Conservation (phyloP, 1,139 yeast species). For the Pichia sp. region DNA sequence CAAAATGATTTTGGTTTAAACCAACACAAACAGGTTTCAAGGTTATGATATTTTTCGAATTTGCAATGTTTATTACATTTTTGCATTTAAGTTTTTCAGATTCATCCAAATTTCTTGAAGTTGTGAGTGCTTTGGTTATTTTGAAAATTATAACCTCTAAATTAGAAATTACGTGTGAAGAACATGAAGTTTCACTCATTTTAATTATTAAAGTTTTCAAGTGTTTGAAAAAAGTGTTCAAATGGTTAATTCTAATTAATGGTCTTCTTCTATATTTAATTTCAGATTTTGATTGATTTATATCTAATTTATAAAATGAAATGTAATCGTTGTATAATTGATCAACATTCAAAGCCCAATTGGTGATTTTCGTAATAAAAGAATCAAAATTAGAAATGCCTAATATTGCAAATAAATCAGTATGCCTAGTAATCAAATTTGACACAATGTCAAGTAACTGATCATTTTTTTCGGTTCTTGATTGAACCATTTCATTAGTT, state of each 20-base stretch:
- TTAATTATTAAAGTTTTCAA: constrained; percentile 28
- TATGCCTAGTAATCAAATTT: constrained; percentile 16
- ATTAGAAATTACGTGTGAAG: constrained; percentile 20
- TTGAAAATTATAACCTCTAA: constrained; percentile 21
- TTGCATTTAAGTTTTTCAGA: constrained; percentile 16
- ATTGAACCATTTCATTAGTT: constrained; percentile 18
- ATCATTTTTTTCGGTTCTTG: constrained; percentile 18
- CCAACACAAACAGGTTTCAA: constrained; percentile 19
- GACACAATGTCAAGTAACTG: constrained; percentile 15
- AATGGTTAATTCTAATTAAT: constrained; percentile 32
- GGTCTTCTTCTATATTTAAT: constrained; percentile 36
- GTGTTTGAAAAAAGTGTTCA: constrained; percentile 25
- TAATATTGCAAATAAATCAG: constrained; percentile 12
- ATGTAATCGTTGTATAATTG: constrained; percentile 27
- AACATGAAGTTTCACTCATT: constrained; percentile 16
- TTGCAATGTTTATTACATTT: constrained; percentile 13
- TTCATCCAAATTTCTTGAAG: constrained; percentile 19
- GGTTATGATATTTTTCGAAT: constrained; percentile 21
- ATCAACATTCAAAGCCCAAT: constrained; percentile 20
- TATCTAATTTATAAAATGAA: constrained; percentile 27
- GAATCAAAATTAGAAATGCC: constrained; percentile 11
- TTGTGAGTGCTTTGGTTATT: constrained; percentile 14
- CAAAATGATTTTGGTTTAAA: constrained; percentile 10
- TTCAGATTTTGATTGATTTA: constrained; percentile 32
- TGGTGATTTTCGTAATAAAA: constrained; percentile 15